Percentiles rank a stretch among this genome's conserved stretches.
phyloP scores from a whole-genome alignment of 202 grass and related monocot genomes.

The Schoenoplectus tabernaemontani region DNA sequence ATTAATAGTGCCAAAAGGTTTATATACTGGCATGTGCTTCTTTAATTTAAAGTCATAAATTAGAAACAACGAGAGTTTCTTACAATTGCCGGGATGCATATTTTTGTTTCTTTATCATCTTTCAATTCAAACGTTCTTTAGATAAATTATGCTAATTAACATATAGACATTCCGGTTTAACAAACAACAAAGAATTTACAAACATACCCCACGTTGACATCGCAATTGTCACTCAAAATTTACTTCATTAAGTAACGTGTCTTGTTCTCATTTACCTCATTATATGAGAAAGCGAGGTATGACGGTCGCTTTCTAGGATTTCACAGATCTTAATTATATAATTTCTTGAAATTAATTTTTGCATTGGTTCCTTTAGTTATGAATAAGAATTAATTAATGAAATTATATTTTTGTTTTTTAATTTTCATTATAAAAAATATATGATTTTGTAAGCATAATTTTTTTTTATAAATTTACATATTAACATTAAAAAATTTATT shows the following conservation, averaged over 20 bases:
- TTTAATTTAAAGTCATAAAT: neutral
- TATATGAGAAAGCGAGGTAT: neutral
- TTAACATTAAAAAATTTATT: neutral
- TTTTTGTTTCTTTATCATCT: neutral
- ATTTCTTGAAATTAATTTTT: neutral
- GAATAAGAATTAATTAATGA: neutral
- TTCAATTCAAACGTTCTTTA: too few relatives aligned
- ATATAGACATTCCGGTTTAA: too few relatives aligned
- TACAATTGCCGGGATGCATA: neutral
- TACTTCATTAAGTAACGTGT: neutral
- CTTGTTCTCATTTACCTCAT: neutral
- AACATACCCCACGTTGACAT: neutral
- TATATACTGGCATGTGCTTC: neutral
- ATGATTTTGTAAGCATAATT: too few relatives aligned
- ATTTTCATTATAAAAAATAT: too few relatives aligned
- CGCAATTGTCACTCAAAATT: neutral
- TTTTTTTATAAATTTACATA: too few relatives aligned
- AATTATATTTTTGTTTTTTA: too few relatives aligned
- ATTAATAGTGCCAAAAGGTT: neutral
- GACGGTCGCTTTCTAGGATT: neutral
- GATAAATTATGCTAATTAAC: too few relatives aligned
- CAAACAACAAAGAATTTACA: neutral
- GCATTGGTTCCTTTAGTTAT: neutral
- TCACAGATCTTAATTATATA: neutral
- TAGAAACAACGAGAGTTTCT: neutral